Conservation (phyloP, 116 monocot species). For the Thalassia testudinum region DNA sequence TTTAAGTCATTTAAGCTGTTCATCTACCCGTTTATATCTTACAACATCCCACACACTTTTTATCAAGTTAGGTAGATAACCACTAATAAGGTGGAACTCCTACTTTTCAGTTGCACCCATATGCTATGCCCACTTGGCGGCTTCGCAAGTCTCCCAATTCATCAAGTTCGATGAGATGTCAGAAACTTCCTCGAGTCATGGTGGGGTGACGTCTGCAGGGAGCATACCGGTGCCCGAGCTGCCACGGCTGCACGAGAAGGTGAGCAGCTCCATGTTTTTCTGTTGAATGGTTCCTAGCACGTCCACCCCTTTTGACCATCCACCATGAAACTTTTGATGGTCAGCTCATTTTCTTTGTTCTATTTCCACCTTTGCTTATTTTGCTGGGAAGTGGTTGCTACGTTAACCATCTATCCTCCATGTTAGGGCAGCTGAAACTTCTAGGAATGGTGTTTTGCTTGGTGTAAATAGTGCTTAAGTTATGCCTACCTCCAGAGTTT, state of each 20-base stretch:
- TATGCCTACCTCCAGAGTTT: too few species aligned
- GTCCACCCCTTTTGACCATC: too few species aligned
- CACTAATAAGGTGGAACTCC: too few species aligned
- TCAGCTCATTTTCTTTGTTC: not conserved
- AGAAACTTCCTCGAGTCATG: constrained; percentile 18
- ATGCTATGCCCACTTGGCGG: constrained; percentile 25
- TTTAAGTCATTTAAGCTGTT: not conserved
- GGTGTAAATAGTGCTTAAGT: too few species aligned
- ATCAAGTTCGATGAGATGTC: constrained; percentile 18
- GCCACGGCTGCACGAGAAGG: constrained; percentile 16
- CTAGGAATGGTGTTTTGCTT: too few species aligned
- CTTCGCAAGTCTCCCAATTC: constrained; percentile 13
- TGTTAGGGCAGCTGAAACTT: too few species aligned
- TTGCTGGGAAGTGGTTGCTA: too few species aligned
- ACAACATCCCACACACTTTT: not conserved
- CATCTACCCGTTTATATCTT: not conserved
- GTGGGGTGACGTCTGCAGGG: constrained; percentile 8
- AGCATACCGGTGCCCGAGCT: constrained; percentile 10
- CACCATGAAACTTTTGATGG: too few species aligned
- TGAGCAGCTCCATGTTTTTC: constrained; percentile 23
- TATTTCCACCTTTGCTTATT: not conserved
- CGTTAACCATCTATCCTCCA: too few species aligned
- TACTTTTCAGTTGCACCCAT: constrained; percentile 18
- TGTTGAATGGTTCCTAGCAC: constrained; percentile 7
- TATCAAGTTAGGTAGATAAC: too few species aligned